Conservation (phyloP, 495 filamentous ascomycete species). For the Penicillium maclennaniae region DNA sequence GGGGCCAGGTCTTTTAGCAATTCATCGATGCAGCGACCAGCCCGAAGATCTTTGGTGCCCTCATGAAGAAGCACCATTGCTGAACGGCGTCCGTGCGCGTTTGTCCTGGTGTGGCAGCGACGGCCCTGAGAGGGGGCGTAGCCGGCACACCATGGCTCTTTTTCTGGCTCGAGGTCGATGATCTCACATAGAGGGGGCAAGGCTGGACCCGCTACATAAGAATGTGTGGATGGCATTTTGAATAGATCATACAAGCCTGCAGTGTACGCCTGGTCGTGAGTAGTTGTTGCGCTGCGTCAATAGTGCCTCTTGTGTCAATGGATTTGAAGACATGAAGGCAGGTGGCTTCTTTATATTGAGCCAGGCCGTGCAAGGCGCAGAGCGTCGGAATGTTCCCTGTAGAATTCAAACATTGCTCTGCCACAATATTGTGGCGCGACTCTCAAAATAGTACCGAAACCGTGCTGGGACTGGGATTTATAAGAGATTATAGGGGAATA, state of each 20-base stretch:
- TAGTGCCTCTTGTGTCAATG: too few species aligned
- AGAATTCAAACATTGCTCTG: neutral
- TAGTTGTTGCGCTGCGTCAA: too few species aligned
- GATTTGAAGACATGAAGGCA: too few species aligned
- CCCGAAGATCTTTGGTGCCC: constrained; percentile 17
- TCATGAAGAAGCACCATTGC: constrained; percentile 20
- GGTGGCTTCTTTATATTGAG: neutral
- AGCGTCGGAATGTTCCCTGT: neutral
- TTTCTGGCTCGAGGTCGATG: constrained; percentile 21
- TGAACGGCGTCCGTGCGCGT: constrained; percentile 7
- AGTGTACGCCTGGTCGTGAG: neutral
- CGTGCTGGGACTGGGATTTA: too few species aligned
- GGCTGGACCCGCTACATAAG: neutral
- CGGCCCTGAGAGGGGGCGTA: constrained; percentile 21
- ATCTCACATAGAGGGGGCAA: constrained; percentile 19
- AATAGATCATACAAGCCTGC: neutral
- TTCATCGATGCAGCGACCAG: constrained; percentile 13
- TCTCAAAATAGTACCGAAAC: neutral
- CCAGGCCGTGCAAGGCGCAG: neutral
- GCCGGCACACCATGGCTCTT: constrained; percentile 25
- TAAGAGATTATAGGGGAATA: neutral
- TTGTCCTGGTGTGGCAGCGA: constrained; percentile 22
- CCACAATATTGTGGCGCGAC: neutral
- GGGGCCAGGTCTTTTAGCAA: constrained; percentile 24
- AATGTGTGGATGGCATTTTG: constrained; percentile 3